phyloP scores from a whole-genome alignment of 176 grass and related monocot genomes.

The Oryza brachyantha region DNA sequence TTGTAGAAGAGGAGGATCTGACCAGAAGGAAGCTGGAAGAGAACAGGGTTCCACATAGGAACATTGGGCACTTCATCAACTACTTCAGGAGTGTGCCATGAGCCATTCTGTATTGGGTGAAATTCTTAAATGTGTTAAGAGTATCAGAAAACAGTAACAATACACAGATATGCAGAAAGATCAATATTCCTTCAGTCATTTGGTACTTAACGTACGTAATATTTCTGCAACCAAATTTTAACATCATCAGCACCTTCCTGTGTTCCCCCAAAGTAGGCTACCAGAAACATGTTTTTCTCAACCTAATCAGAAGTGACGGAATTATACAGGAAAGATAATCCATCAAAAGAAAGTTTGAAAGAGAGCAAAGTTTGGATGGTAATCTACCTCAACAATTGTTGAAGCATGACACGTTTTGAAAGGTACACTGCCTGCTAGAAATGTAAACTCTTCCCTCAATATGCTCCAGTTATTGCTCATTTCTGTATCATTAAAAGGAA shows the following conservation, averaged over 20 bases:
- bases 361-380: background rate
- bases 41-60: conserved; percentile 61
- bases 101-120: conserved; percentile 35
- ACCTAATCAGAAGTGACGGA: conserved; percentile 23
- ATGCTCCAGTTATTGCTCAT: conserved; percentile 25
- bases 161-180: background rate
- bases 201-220: conserved; percentile 19
- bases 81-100: conserved; percentile 42
- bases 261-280: conserved; percentile 64
- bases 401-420: conserved; percentile 56
- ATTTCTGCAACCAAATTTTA: conserved; percentile 67
- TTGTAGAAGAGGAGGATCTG: conserved; percentile 60
- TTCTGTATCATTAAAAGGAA: background rate
- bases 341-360: background rate
- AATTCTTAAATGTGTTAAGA: background rate
- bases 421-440: conserved; percentile 14
- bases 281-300: conserved; percentile 33
- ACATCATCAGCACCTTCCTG: conserved; percentile 52
- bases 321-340: background rate
- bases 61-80: conserved; percentile 50
- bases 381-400: conserved; percentile 34
- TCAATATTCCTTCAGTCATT: background rate
- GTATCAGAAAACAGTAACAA: background rate
- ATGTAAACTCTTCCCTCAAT: conserved; percentile 41
- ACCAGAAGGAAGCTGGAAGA: conserved; percentile 57